Conservation (phyloP, 768 basidiomycete species). For the Amanita brunnescens region DNA sequence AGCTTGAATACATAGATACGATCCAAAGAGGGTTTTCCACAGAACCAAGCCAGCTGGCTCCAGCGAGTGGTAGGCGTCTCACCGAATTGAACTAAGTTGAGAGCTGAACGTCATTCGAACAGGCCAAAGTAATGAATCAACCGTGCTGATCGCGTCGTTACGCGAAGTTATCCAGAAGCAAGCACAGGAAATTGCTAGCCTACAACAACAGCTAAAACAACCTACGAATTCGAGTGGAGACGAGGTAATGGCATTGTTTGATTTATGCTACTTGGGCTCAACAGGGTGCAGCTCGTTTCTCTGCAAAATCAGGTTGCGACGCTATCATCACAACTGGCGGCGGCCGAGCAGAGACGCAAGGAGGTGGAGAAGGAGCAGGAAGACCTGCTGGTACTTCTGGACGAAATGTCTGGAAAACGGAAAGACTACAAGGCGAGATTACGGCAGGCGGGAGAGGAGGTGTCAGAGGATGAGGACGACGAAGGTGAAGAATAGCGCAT, state of each 20-base stretch:
- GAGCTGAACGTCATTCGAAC: constrained; percentile 6
- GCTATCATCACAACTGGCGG: constrained; percentile 39
- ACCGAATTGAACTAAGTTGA: constrained; percentile 1
- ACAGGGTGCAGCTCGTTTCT: constrained; percentile 18
- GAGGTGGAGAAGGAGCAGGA: constrained; percentile 96
- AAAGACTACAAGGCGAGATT: constrained; percentile 76
- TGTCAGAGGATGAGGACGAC: constrained; percentile 78
- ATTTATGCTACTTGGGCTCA: not conserved
- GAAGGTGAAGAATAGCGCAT: constrained; percentile 36
- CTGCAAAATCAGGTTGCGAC: constrained; percentile 38
- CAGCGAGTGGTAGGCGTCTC: constrained; percentile 44
- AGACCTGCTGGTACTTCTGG: constrained; percentile 86
- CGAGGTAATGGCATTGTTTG: constrained; percentile 24
- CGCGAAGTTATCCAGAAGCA: constrained; percentile 79
- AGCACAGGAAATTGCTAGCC: constrained; percentile 63
- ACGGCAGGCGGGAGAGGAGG: constrained; percentile 68
- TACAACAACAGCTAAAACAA: constrained; percentile 54
- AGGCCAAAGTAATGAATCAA: constrained; percentile 69
- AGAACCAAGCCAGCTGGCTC: constrained; percentile 58
- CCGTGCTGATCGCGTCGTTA: constrained; percentile 75
- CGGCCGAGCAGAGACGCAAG: constrained; percentile 55
- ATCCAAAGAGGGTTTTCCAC: constrained; percentile 64
- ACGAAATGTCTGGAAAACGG: constrained; percentile 84
- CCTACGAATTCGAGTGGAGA: constrained; percentile 19
- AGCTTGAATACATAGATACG: constrained; percentile 39